Evolutionary conservation across 2,329 filamentous ascomycete genomes (phyloP).

Genomic region (Fusarium hainanense): DNA sequence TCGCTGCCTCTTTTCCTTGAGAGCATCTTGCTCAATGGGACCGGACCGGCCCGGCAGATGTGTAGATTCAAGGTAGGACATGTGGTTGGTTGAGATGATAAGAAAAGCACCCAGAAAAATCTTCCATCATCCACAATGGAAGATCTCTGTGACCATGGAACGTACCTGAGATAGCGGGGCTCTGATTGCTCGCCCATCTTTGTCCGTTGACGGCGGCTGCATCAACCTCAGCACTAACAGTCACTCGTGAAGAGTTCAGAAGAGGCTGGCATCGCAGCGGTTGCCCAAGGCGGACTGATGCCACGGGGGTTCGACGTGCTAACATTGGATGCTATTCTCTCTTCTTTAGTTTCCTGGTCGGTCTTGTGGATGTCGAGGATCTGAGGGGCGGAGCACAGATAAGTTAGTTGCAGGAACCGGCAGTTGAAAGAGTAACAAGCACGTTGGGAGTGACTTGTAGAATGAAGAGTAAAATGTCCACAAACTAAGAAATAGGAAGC

Average conservation of each 20-base stretch:
- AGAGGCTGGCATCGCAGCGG: constrained; percentile 29
- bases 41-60: constrained; percentile 45
- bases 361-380: constrained; percentile 29
- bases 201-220: constrained; percentile 11
- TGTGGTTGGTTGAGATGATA: constrained; percentile 24
- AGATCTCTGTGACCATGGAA: constrained; percentile 18
- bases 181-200: constrained; percentile 33
- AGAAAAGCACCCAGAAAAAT: constrained; percentile 21
- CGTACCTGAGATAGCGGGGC: constrained; percentile 41
- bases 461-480: neutral
- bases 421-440: constrained; percentile 17
- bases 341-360: constrained; percentile 1
- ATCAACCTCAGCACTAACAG: constrained; percentile 3
- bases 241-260: constrained; percentile 14
- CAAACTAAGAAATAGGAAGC: neutral
- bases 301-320: constrained; percentile 36
- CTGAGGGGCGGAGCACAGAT: constrained; percentile 19
- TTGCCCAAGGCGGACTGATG: constrained; percentile 32
- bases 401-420: constrained; percentile 11
- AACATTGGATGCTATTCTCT: constrained; percentile 28
- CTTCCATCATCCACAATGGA: constrained; percentile 31
- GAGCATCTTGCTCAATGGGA: constrained; percentile 35
- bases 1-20: constrained; percentile 6
- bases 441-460: neutral
- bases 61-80: constrained; percentile 4